These are phyloP conservation scores for Arthrobotrys iridis DNA, from an alignment of 2,329 filamentous ascomycete genomes.

Conservation along the genomic window DNA sequence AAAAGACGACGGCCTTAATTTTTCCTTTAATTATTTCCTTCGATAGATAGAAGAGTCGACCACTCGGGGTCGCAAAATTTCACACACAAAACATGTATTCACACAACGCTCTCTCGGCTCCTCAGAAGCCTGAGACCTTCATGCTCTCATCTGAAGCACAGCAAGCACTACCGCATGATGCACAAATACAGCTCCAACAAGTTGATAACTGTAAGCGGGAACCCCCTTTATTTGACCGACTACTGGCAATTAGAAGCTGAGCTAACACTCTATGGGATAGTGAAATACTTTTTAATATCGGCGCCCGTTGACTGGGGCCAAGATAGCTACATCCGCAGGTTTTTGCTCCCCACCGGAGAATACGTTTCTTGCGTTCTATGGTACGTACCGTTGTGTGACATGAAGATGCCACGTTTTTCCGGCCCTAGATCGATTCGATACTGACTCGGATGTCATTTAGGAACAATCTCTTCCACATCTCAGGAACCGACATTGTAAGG, in stretches of 20 bases:
- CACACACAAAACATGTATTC: constrained; percentile 72
- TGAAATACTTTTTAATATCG: constrained; percentile 99
- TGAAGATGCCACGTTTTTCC: too few species aligned
- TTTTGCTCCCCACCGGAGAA: constrained; percentile 94
- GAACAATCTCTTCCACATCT: constrained; percentile 99
- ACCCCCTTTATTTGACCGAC: background rate
- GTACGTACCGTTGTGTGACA: constrained; percentile 64
- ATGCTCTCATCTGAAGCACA: constrained; percentile 98
- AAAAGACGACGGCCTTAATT: constrained; percentile 42
- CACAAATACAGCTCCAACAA: constrained; percentile 95
- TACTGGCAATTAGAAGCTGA: background rate
- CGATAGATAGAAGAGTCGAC: constrained; percentile 46
- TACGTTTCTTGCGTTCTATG: constrained; percentile 98
- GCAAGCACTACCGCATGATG: constrained; percentile 93
- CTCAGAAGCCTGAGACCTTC: constrained; percentile 97
- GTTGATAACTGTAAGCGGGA: constrained; percentile 87
- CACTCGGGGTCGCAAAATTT: constrained; percentile 52
- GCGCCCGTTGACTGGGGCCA: constrained; percentile 97
- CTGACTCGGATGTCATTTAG: constrained; percentile 61
- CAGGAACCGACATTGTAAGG: constrained; percentile 97
- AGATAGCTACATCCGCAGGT: constrained; percentile 95
- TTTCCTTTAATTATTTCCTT: constrained; percentile 29
- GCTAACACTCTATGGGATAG: constrained; percentile 64
- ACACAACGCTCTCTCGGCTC: constrained; percentile 85
- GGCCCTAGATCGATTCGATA: background rate